Percentiles rank a stretch among this genome's conserved stretches.
Conservation (phyloP, 2,329 filamentous ascomycete species). For the Lasiodiplodia citricola region DNA sequence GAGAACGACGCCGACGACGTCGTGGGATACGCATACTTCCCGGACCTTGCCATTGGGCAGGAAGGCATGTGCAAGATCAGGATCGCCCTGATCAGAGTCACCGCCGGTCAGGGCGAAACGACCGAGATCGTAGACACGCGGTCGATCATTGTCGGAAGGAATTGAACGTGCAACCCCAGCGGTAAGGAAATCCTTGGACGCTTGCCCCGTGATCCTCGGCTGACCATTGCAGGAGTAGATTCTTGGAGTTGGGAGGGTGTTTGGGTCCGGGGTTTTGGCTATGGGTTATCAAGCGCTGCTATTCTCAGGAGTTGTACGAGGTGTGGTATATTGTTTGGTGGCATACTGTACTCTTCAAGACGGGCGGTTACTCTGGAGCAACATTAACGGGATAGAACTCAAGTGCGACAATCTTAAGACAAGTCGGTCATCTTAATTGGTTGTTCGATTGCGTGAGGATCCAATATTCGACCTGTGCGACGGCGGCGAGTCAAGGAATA, state of each 20-base stretch:
- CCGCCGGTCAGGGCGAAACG: conserved; percentile 18
- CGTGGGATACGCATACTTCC: conserved; percentile 46
- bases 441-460: background rate
- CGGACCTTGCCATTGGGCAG: conserved; percentile 43
- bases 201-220: background rate
- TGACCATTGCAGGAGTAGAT: conserved; percentile 3
- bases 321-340: conserved; percentile 20
- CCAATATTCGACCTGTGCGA: background rate
- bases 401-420: conserved; percentile 25
- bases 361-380: conserved; percentile 14
- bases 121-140: conserved; percentile 22
- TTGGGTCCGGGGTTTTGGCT: background rate
- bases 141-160: conserved; percentile 23
- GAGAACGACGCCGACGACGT: conserved; percentile 41
- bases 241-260: conserved; percentile 8
- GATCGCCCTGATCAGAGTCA: conserved; percentile 42
- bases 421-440: conserved; percentile 15
- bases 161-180: background rate
- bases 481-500: background rate
- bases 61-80: conserved; percentile 45
- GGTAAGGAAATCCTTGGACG: background rate
- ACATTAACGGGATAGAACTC: conserved; percentile 22
- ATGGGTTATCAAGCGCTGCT: background rate
- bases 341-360: conserved; percentile 19
- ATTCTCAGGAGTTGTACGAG: conserved; percentile 17